Base-by-base conservation (phyloP, 352 stramenopile genomes). In the Phytophthora palmivora region DNA sequence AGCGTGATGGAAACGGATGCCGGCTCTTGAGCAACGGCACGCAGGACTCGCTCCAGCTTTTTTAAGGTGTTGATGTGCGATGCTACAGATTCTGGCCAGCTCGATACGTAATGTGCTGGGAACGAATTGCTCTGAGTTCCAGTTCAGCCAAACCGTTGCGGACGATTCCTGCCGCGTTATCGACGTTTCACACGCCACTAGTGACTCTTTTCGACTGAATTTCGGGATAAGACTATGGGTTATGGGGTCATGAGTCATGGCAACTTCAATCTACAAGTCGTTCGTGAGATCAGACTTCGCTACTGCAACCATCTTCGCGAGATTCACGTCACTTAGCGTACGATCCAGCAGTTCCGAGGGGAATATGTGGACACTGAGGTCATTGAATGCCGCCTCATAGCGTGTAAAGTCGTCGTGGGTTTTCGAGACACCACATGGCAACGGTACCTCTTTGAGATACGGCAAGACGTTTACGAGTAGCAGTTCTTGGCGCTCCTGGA, bases 341-440 rank as follows among this genome's bases (percentile, higher is more conserved):
- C 33, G 28, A 6, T 52, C 30, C 8, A 70, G 44, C 33, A 61
- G 45, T 21, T 41, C 10, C 1, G 61, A 30, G 10, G 54, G 50
- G 52, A 79, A 79, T 8, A 19, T 22, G 43, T 74, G 58, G 18
- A 74, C 58, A 30, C 73, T 75, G 5, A 79, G 56, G 67, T 95
- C 86, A 66, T 92, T 92, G 42, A 95, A 95, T 2, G 86, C 84
- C 1, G 86, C 74, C 52, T 93, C 86, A 49, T 91, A 92, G 11
- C 78, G 65, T 4, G 57, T 26, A 24, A 86, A 90, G 14, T 91
- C 79, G 21, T 80, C 67, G 56, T 91, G 79, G 3, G 26, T 54
- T 55, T 81, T 79, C 47, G 53, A 7, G 18, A 92, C 57, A 7
- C 71, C 72, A 15, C 68, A 70, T 1, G 72, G 38, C 14, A 95